Evolutionary conservation across 2,329 filamentous ascomycete species (phyloP), one percentile per base, ranked within the genome.

Genomic region (Neofusicoccum parvum): DNA sequence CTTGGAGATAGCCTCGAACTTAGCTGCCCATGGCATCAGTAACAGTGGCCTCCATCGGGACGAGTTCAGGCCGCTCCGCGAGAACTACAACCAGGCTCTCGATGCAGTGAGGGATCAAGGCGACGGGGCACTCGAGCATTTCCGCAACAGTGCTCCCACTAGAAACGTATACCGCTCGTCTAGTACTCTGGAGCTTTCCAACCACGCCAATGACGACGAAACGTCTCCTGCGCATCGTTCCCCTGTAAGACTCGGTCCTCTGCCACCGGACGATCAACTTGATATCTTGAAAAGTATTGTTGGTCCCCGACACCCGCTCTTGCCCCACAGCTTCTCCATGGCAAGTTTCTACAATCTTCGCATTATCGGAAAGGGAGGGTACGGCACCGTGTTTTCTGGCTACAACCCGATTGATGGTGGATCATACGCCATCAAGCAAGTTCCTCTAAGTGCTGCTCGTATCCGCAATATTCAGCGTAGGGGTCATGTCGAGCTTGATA

Each of bases 351-450:
- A 48, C 56, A 46, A 72, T n/a, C 56, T 88, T 12, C 81, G 79
- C 17, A 72, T 87, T 1, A 79, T 90, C 3, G 88, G 88, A 1
- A 87, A 84, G 72, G 88, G 88, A 14, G 88, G 88, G 0, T 90
- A 88, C 71, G 88, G 87, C 1, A 82, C 83, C 43, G 88, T 90
- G 1, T 90, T 84, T 71, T 85, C 85, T 68, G 87, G 84, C 11
- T 82, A 79, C 54, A 86, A 90, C 68, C 82, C 83, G 59, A 82
- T 90, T 5, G 88, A 91, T 71, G 82, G 84, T 6, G 82, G 84
- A 50, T 78, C 83, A 43, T 91, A 90, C 70, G 88, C 88, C 0
- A 81, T 91, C 56, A 91, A 91, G 72, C 87, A 88, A 67, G 87
- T 91, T 7, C 81, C 83, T 0, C 77, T 90, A 6, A 85, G 83